Evolutionary conservation across 2,329 filamentous ascomycete genomes (phyloP).

Genomic region (Calonectria henricotiae): DNA sequence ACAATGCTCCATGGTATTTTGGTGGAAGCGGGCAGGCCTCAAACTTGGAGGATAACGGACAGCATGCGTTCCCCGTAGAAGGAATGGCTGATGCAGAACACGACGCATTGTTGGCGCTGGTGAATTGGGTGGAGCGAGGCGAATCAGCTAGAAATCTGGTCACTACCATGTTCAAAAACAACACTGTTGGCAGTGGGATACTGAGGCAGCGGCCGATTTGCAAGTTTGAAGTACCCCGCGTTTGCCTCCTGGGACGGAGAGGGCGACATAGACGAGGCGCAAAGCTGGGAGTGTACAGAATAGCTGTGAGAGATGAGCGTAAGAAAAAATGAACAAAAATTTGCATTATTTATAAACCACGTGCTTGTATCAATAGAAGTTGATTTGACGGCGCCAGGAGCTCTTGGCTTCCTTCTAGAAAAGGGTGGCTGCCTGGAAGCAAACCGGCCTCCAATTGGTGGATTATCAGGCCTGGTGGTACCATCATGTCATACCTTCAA

Average conservation of each 20-base stretch:
- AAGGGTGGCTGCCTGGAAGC: neutral
- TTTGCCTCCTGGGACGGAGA: neutral
- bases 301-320: neutral
- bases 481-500: neutral
- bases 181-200: neutral
- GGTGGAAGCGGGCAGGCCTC: conserved; percentile 13
- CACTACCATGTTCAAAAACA: conserved; percentile 13
- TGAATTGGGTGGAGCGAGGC: conserved; percentile 3
- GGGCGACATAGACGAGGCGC: neutral
- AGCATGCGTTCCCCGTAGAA: conserved; percentile 10
- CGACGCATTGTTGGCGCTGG: conserved; percentile 9
- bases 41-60: conserved; percentile 1
- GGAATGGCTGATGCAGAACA: neutral
- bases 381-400: too few relatives aligned
- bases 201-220: conserved; percentile 7
- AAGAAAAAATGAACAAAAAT: neutral
- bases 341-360: neutral
- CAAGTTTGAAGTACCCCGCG: neutral
- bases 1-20: conserved; percentile 17
- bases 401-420: too few relatives aligned
- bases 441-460: neutral
- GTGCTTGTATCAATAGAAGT: too few relatives aligned
- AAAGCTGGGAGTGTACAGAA: neutral
- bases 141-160: neutral
- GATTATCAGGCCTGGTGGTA: neutral